These are phyloP conservation scores for Monascus ruber DNA, from an alignment of 2,329 filamentous ascomycete species.

Conservation along the genomic window DNA sequence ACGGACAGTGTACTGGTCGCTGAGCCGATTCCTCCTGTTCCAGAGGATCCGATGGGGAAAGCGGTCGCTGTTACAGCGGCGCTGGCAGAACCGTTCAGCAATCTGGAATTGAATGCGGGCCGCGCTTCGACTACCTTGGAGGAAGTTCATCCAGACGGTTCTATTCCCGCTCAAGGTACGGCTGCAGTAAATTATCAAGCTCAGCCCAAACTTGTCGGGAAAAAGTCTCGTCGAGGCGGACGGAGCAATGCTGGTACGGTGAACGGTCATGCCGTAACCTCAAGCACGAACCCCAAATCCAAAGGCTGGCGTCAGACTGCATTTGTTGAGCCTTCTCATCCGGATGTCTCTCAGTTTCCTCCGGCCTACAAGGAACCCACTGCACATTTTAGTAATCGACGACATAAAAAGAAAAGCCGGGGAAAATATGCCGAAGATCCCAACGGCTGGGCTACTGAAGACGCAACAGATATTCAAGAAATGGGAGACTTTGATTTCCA, in stretches of 20 bases:
- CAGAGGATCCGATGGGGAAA: conserved; percentile 13
- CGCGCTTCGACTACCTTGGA: conserved; percentile 7
- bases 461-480: conserved; percentile 87
- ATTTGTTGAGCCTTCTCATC: conserved; percentile 45
- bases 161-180: conserved; percentile 9
- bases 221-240: conserved; percentile 35
- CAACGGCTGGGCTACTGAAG: conserved; percentile 91
- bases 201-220: conserved; percentile 16
- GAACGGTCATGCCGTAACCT: conserved; percentile 21
- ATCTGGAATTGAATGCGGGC: conserved; percentile 23
- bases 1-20: conserved; percentile 18
- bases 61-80: conserved; percentile 23
- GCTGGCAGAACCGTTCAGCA: conserved; percentile 36
- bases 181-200: conserved; percentile 13
- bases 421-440: conserved; percentile 43
- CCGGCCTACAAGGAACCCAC: conserved; percentile 18
- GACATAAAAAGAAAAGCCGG: conserved; percentile 35
- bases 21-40: conserved; percentile 1
- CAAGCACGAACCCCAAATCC: conserved; percentile 34
- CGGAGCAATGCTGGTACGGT: conserved; percentile 28
- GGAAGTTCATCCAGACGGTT: conserved; percentile 9
- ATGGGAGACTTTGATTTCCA: conserved; percentile 92
- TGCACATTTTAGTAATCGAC: conserved; percentile 20
- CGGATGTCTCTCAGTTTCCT: conserved; percentile 27
- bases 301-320: conserved; percentile 60